phyloP scores from a whole-genome alignment of 192 early-diverging fungal genomes.

The Linnemannia zychae region DNA sequence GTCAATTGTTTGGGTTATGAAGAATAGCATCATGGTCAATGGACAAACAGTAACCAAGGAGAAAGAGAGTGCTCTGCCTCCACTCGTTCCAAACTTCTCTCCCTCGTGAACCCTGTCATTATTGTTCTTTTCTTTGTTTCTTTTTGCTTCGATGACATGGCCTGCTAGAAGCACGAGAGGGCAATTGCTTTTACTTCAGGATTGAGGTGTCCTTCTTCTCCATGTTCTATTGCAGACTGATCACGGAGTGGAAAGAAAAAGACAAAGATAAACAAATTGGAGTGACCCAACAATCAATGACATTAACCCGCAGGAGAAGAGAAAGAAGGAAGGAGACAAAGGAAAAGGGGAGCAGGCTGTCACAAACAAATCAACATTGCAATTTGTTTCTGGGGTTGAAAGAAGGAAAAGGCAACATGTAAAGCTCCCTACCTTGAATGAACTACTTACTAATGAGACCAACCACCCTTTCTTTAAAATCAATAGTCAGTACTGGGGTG shows the following conservation, averaged over 20 bases:
- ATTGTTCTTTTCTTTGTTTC: neutral
- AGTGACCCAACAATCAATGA: neutral
- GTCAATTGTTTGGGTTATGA: neutral
- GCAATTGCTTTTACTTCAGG: neutral
- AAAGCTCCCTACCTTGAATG: neutral
- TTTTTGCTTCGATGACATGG: neutral
- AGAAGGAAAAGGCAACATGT: neutral
- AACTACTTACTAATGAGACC: neutral
- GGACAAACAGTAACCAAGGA: too few species aligned
- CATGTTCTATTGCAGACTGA: neutral
- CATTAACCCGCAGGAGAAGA: neutral
- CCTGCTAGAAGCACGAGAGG: neutral
- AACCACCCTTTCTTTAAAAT: neutral
- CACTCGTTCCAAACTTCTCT: neutral
- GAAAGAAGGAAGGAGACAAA: neutral
- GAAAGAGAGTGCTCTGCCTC: neutral
- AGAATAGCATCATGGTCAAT: too few species aligned
- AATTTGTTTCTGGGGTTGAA: neutral
- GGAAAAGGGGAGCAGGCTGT: neutral
- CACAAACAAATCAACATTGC: neutral
- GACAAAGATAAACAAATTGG: neutral
- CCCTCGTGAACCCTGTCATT: neutral
- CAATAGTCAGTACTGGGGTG: constrained; percentile 69
- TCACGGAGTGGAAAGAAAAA: neutral
- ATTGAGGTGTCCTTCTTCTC: neutral